phyloP scores from a whole-genome alignment of 73 alveolate species.

The Symbiodinium natans region DNA sequence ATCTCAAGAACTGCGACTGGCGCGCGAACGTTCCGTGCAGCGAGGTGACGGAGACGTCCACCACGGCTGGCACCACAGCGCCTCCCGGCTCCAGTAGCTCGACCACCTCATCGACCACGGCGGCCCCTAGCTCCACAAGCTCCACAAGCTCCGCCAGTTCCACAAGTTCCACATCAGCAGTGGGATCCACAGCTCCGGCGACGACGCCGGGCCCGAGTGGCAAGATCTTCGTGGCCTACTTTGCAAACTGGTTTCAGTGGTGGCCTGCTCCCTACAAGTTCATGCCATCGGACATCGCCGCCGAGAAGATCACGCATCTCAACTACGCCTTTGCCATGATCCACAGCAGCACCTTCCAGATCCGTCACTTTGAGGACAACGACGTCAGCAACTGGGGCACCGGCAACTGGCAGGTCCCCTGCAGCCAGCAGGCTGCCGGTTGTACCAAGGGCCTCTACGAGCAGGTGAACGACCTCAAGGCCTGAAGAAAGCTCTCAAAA shows the following conservation, averaged over 20 bases:
- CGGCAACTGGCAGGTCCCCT: background rate
- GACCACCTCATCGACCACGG: background rate
- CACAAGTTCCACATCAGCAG: background rate
- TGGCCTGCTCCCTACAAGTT: constrained; percentile 34
- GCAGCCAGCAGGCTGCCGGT: background rate
- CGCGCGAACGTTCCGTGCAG: background rate
- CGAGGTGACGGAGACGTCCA: background rate
- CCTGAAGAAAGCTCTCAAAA: background rate
- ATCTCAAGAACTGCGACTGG: constrained; percentile 22
- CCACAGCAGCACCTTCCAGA: constrained; percentile 19
- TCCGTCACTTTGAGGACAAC: constrained; percentile 16
- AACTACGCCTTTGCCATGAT: constrained; percentile 36
- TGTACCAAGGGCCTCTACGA: constrained; percentile 20
- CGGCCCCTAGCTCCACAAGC: too few species aligned
- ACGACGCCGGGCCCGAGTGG: background rate
- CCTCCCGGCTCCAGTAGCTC: background rate
- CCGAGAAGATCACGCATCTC: constrained; percentile 25
- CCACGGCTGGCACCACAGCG: background rate
- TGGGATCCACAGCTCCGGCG: background rate
- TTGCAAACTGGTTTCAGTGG: constrained; percentile 32
- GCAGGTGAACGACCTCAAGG: background rate
- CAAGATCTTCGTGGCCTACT: constrained; percentile 14
- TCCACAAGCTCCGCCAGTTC: too few species aligned
- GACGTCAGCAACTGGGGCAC: constrained; percentile 27
- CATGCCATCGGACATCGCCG: constrained; percentile 22